Evolutionary conservation across 768 basidiomycete species (phyloP).

Genomic region (Pleurotus ostreatus): DNA sequence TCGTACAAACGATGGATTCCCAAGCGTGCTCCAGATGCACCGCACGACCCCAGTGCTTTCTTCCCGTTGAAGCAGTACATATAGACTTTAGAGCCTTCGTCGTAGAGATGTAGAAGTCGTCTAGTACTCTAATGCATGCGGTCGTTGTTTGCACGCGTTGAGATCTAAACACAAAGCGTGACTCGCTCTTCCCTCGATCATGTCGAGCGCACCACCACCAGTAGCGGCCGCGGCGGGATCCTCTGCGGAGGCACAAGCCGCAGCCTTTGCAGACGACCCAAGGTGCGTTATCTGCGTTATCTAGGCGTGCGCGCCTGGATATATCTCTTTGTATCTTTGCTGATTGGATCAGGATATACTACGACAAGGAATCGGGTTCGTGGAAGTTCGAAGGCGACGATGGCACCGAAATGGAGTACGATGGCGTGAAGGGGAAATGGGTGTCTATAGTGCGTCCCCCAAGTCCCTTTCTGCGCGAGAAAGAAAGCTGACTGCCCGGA

Average conservation of each 20-base stretch:
- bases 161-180: conserved; percentile 37
- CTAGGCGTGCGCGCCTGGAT: neutral
- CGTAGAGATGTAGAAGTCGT: neutral
- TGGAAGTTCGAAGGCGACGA: conserved; percentile 92
- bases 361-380: conserved; percentile 66
- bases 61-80: conserved; percentile 79
- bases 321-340: conserved; percentile 9
- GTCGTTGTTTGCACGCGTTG: conserved; percentile 7
- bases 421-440: conserved; percentile 73
- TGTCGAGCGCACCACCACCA: conserved; percentile 47
- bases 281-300: conserved; percentile 34
- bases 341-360: conserved; percentile 56
- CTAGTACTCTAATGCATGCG: neutral
- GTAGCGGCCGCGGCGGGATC: conserved; percentile 44
- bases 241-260: conserved; percentile 52
- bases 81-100: conserved; percentile 18
- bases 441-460: conserved; percentile 67
- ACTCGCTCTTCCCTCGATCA: conserved; percentile 21
- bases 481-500: conserved; percentile 11
- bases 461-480: neutral
- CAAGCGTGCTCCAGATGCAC: conserved; percentile 67
- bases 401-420: conserved; percentile 89
- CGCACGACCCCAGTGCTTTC: conserved; percentile 77
- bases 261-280: conserved; percentile 76
- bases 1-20: conserved; percentile 74